Conservation (phyloP, 169 alveolate genomes). For the Neospora caninum region DNA sequence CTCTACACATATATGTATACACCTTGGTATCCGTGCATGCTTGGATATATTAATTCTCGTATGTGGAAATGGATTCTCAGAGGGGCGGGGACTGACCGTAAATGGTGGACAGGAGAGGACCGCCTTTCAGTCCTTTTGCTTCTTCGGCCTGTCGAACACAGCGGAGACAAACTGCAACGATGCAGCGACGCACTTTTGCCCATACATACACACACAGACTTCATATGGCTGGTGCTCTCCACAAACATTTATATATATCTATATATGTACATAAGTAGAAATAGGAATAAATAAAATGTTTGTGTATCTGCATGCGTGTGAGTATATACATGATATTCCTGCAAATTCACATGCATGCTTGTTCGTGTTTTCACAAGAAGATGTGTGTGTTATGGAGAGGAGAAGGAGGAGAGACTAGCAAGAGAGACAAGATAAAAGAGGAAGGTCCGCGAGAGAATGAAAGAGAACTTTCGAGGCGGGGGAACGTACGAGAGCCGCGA, state of each 20-base stretch:
- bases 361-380: too few relatives aligned
- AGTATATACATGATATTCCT: background rate
- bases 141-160: slow-evolving; percentile 42
- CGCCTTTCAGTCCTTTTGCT: slow-evolving; percentile 51
- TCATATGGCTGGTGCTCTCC: too few relatives aligned
- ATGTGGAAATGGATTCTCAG: too few relatives aligned
- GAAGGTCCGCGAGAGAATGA: too few relatives aligned
- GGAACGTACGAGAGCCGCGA: slow-evolving; percentile 47
- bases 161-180: background rate
- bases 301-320: background rate
- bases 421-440: background rate
- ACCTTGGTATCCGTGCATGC: too few relatives aligned
- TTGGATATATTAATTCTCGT: too few relatives aligned
- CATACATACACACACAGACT: background rate
- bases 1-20: too few relatives aligned
- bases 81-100: slow-evolving; percentile 24
- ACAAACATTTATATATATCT: too few relatives aligned
- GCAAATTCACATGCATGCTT: too few relatives aligned
- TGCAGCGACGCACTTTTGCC: background rate
- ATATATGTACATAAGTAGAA: background rate
- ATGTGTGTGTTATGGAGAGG: background rate
- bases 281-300: background rate
- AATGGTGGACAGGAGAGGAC: slow-evolving; percentile 58
- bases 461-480: too few relatives aligned
- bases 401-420: background rate